Evolutionary conservation across 768 basidiomycete genomes (phyloP), one percentile per base, ranked within the genome.

Genomic region (Epithele typhae): DNA sequence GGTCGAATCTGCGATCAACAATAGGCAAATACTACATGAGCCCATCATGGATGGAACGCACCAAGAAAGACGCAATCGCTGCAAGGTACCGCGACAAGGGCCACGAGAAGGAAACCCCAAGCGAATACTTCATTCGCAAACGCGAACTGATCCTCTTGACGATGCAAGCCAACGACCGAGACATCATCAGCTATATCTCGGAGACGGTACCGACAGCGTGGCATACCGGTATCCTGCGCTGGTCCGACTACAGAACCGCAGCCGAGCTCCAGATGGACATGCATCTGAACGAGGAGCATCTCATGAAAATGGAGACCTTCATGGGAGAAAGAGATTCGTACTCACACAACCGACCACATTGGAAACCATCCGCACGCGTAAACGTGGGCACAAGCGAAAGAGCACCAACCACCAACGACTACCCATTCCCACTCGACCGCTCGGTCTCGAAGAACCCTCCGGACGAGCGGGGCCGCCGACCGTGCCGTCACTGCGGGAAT

Each of bases 111-210:
- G 68, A 70, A 37, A 60, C 52, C 1, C 68, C 68, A 0, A 67
- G 66, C 40, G 58, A 68, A 15, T 70, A 67, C 40, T 65, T 53
- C 50, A 66, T 68, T 36, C 52, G 66, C 0, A 70, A 70, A 38
- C 22, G 43, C 1, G 62, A 63, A 18, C 46, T 67, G 10, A 41
- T 62, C 22, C 39, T 36, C 3, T 36, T 54, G 10, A 51, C 53
- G 8, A 45, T 46, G 34, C 35, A 49, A 2, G 32, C 50, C 30
- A 43, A 46, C 3, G 64, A 69, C 35, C 51, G 59, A 1, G 66
- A 69, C 39, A n/a, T 66, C 2, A 70, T 70, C 12, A 49, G 55
- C 14, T 63, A 68, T 40, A 56, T 70, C 14, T 68, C 69, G 67
- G 58, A 59, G 11, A 62, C 62, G 3, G 66, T 62, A 19, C 68